Conservation (phyloP, 2,329 filamentous ascomycete species). For the Microdochium paspali region DNA sequence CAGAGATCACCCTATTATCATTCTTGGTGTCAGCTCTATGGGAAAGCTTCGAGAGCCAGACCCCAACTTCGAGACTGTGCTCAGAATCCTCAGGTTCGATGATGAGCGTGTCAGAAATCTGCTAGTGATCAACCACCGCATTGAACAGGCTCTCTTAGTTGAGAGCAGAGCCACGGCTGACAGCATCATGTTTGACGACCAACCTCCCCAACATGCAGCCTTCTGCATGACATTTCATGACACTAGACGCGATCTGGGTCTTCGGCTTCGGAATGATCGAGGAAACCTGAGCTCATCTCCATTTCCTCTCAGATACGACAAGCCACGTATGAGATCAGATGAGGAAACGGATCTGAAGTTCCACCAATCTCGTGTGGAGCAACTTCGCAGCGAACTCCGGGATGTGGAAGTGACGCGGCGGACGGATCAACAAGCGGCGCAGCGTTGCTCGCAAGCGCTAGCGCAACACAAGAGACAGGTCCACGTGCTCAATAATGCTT, state of each 20-base stretch:
- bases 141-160: conserved; percentile 80
- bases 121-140: conserved; percentile 70
- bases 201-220: conserved; percentile 58
- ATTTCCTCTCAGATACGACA: conserved; percentile 33
- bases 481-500: conserved; percentile 35
- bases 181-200: conserved; percentile 55
- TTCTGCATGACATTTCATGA: conserved; percentile 64
- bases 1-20: conserved; percentile 40
- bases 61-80: conserved; percentile 60
- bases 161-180: conserved; percentile 57
- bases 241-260: conserved; percentile 46
- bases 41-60: conserved; percentile 66
- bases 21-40: conserved; percentile 53
- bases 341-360: conserved; percentile 7
- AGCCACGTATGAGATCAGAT: conserved; percentile 73
- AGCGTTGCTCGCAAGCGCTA: conserved; percentile 33
- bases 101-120: conserved; percentile 69
- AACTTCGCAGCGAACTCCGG: conserved; percentile 44
- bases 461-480: conserved; percentile 34
- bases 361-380: conserved; percentile 37
- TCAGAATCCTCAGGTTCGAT: conserved; percentile 75
- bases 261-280: conserved; percentile 41
- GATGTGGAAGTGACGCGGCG: conserved; percentile 39
- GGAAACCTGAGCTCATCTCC: conserved; percentile 24
- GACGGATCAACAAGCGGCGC: conserved; percentile 35